Evolutionary conservation across 352 stramenopile species (phyloP).

Genomic region (Phytophthora uliginosa): DNA sequence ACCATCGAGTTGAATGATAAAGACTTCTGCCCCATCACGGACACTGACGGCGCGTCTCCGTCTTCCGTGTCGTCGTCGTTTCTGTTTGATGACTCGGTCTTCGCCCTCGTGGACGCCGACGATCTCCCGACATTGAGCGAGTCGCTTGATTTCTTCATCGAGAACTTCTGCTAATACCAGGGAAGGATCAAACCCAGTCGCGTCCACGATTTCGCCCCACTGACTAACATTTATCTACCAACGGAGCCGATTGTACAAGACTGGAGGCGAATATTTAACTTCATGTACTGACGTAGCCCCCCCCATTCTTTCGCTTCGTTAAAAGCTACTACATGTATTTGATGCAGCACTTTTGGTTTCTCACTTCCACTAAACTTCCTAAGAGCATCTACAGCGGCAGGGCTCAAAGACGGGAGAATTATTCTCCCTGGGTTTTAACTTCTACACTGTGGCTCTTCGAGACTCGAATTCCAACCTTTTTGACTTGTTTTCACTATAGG

Average conservation of each 20-base stretch:
- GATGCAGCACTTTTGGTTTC: background rate
- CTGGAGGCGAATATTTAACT: constrained; percentile 19
- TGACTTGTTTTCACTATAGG: no score
- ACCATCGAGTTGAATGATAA: constrained; percentile 29
- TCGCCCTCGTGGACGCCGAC: constrained; percentile 30
- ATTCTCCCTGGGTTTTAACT: no score
- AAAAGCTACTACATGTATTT: background rate
- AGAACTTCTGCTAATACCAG: constrained; percentile 39
- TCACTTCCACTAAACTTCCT: no score
- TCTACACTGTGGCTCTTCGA: no score
- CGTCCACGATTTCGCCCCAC: background rate
- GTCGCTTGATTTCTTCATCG: constrained; percentile 74
- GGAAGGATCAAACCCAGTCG: background rate
- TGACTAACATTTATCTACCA: background rate
- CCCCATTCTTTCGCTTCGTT: background rate
- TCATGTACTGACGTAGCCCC: constrained; percentile 8
- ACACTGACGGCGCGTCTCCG: constrained; percentile 40
- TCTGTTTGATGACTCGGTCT: constrained; percentile 25
- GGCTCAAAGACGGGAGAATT: no score
- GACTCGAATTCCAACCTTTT: no score
- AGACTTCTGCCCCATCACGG: constrained; percentile 9
- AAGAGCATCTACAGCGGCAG: no score
- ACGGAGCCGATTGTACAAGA: background rate
- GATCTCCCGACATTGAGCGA: constrained; percentile 62
- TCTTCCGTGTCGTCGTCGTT: constrained; percentile 46